Conservation (phyloP, 495 filamentous ascomycete genomes). For the Penicillium manginii region DNA sequence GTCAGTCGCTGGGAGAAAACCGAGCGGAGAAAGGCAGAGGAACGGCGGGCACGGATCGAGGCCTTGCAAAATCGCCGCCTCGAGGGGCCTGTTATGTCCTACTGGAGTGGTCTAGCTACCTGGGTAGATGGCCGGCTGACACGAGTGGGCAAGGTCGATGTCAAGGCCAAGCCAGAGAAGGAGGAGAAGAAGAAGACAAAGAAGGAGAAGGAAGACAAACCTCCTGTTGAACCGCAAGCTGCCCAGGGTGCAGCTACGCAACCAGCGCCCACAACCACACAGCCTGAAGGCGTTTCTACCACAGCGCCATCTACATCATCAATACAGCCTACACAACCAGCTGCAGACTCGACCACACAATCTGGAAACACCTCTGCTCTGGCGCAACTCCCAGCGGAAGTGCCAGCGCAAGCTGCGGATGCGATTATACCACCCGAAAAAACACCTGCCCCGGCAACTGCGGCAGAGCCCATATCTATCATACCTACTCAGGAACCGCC, state of each 20-base stretch:
- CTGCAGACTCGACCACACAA: neutral
- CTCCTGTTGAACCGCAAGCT: constrained; percentile 27
- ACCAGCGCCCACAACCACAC: neutral
- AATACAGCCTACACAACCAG: constrained; percentile 1
- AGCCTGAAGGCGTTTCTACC: neutral
- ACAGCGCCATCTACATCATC: neutral
- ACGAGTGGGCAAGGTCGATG: constrained; percentile 70
- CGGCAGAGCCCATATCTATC: neutral
- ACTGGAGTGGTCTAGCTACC: constrained; percentile 86
- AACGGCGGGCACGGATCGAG: constrained; percentile 76
- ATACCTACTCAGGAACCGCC: constrained; percentile 1
- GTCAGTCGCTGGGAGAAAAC: constrained; percentile 92
- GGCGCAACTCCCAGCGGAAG: no score
- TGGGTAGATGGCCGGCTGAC: constrained; percentile 76
- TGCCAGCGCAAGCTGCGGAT: neutral
- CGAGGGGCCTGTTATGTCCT: constrained; percentile 87
- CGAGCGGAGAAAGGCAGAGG: constrained; percentile 83
- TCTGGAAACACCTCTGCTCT: neutral
- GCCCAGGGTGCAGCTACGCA: constrained; percentile 15
- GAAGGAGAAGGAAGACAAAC: constrained; percentile 40
- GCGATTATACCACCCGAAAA: constrained; percentile 3
- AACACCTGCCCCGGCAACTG: neutral
- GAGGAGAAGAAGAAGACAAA: constrained; percentile 44
- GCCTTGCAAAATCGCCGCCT: constrained; percentile 84
- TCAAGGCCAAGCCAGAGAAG: constrained; percentile 52